Conservation (phyloP, 768 basidiomycete species). For the Austroboletus eburneus region DNA sequence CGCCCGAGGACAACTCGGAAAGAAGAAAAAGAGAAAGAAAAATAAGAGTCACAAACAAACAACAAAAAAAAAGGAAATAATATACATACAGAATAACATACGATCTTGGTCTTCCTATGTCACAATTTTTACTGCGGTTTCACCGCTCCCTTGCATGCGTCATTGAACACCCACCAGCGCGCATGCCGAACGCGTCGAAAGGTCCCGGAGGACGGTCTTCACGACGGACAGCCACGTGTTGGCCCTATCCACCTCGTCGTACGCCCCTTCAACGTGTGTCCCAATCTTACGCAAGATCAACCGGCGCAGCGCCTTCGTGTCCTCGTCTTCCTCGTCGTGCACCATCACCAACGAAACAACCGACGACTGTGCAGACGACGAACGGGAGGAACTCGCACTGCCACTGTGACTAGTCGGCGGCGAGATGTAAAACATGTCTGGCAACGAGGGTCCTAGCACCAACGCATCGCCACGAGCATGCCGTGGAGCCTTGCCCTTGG, state of each 20-base stretch:
- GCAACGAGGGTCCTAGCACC: neutral
- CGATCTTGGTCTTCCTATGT: conserved; percentile 9
- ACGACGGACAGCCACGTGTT: conserved; percentile 60
- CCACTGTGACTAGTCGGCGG: conserved; percentile 11
- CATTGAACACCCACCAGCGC: conserved; percentile 8
- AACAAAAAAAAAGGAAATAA: conserved; percentile 7
- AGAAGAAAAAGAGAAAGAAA: neutral
- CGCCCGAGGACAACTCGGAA: neutral
- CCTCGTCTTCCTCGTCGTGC: conserved; percentile 57
- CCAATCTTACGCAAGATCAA: conserved; percentile 66
- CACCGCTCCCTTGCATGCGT: conserved; percentile 3
- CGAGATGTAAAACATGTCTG: conserved; percentile 20
- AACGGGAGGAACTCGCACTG: conserved; percentile 14
- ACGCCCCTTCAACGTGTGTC: conserved; percentile 48
- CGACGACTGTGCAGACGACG: conserved; percentile 33
- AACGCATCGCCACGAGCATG: neutral
- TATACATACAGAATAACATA: conserved; percentile 35
- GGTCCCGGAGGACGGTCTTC: conserved; percentile 56
- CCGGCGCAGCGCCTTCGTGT: conserved; percentile 55
- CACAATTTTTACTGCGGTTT: conserved; percentile 1
- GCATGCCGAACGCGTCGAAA: conserved; percentile 30
- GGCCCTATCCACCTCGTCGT: conserved; percentile 60
- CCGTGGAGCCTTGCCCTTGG: neutral
- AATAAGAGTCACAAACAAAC: neutral
- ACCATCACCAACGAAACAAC: conserved; percentile 47